Percentiles rank a stretch among this genome's conserved stretches.
These are phyloP conservation scores for Drechslerella coelobrocha DNA, from an alignment of 2,329 filamentous ascomycete species.

Conservation along the genomic window DNA sequence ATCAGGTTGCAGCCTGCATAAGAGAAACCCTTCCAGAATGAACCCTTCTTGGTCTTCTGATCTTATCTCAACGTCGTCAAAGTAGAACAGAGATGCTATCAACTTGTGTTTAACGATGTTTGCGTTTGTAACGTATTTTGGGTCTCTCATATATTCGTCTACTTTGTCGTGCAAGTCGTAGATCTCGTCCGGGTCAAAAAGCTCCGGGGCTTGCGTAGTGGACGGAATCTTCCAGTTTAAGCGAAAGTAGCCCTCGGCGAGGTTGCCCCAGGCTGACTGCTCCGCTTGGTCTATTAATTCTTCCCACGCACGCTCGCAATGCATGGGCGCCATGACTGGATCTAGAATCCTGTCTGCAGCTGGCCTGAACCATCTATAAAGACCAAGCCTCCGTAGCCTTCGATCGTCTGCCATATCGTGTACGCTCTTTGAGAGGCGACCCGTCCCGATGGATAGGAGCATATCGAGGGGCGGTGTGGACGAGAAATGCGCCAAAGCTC, in stretches of 20 bases:
- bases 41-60: background rate
- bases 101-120: background rate
- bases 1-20: background rate
- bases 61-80: background rate
- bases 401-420: too few relatives aligned
- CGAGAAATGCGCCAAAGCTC: background rate
- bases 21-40: background rate
- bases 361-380: background rate
- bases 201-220: background rate
- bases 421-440: background rate
- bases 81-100: conserved; percentile 8
- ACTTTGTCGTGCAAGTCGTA: background rate
- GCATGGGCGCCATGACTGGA: background rate
- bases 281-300: background rate
- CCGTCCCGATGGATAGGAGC: background rate
- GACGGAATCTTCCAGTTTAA: background rate
- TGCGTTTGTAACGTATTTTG: background rate
- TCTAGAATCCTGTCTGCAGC: background rate
- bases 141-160: background rate
- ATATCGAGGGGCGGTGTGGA: conserved; percentile 1
- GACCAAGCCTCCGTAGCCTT: background rate
- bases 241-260: background rate
- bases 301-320: conserved; percentile 9
- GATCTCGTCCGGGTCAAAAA: conserved; percentile 1
- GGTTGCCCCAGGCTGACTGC: background rate